Evolutionary conservation across 1,284 basidiomycete genomes (phyloP).

Genomic region (Malassezia pachydermatis): DNA sequence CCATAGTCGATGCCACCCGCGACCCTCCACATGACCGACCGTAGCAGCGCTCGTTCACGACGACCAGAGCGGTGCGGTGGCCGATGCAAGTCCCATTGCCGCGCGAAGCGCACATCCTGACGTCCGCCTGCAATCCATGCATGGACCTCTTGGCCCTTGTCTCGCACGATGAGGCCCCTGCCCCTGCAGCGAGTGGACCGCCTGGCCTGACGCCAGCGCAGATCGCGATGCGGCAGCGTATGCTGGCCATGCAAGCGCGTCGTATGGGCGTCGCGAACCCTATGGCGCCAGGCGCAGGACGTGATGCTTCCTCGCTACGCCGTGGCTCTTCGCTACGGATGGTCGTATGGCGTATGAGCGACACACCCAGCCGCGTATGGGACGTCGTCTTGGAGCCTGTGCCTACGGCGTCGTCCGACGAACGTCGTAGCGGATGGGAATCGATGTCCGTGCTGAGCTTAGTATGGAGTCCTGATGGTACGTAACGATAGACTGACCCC

Average conservation of each 20-base stretch:
- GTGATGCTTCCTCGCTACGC: background rate
- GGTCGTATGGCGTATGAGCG: conserved; percentile 3
- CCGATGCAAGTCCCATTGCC: conserved; percentile 9
- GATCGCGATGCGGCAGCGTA: conserved; percentile 17
- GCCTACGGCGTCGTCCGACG: background rate
- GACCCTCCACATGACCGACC: too few species aligned
- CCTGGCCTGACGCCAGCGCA: conserved; percentile 17
- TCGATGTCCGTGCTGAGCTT: conserved; percentile 1
- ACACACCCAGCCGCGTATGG: conserved; percentile 4
- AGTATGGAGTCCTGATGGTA: conserved; percentile 15
- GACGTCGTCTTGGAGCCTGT: conserved; percentile 9
- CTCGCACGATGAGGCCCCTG: conserved; percentile 9
- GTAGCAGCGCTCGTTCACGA: too few species aligned
- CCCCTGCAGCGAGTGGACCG: conserved; percentile 4
- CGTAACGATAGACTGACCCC: conserved; percentile 1
- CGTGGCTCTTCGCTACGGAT: conserved; percentile 9
- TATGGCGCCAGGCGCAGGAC: background rate
- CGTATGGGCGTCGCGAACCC: conserved; percentile 15
- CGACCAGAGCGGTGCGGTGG: too few species aligned
- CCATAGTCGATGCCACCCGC: too few species aligned
- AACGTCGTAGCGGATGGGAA: background rate
- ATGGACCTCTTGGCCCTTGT: conserved; percentile 18
- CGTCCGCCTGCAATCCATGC: conserved; percentile 13
- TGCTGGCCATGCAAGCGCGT: conserved; percentile 18
- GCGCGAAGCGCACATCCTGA: conserved; percentile 5